These are phyloP conservation scores for Choiromyces venosus DNA, from an alignment of 495 filamentous ascomycete species.

Conservation along the genomic window DNA sequence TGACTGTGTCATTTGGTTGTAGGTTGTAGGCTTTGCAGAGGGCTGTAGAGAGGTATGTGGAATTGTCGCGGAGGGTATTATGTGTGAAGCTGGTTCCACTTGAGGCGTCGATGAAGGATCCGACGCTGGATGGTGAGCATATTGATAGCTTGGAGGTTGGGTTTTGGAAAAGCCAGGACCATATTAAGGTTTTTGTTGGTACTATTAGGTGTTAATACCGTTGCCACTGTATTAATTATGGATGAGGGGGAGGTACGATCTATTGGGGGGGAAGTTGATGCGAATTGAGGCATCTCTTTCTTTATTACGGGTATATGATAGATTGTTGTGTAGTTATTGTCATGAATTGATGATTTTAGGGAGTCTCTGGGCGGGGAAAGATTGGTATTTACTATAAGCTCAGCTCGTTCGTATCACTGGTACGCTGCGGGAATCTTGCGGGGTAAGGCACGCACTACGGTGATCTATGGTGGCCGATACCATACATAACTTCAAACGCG, in stretches of 20 bases:
- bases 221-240: too few species aligned
- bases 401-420: background rate
- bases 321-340: background rate
- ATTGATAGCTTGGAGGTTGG: slow-evolving; percentile 46
- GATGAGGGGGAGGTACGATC: slow-evolving; percentile 1
- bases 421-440: background rate
- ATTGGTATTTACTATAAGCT: background rate
- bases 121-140: slow-evolving; percentile 43
- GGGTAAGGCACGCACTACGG: too few species aligned
- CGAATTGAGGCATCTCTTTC: slow-evolving; percentile 11
- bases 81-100: slow-evolving; percentile 56
- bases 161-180: slow-evolving; percentile 59
- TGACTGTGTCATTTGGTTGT: slow-evolving; percentile 49
- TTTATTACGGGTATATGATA: background rate
- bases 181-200: slow-evolving; percentile 52
- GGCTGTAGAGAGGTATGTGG: slow-evolving; percentile 54
- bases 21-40: slow-evolving; percentile 52
- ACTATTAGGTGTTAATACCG: slow-evolving; percentile 41
- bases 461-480: background rate
- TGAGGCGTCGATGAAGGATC: slow-evolving; percentile 52
- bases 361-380: background rate
- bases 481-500: background rate
- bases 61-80: slow-evolving; percentile 49
- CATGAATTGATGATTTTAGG: background rate
- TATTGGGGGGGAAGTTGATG: slow-evolving; percentile 16